phyloP scores from a whole-genome alignment of 2,329 filamentous ascomycete species.

The Colletotrichum sp. region DNA sequence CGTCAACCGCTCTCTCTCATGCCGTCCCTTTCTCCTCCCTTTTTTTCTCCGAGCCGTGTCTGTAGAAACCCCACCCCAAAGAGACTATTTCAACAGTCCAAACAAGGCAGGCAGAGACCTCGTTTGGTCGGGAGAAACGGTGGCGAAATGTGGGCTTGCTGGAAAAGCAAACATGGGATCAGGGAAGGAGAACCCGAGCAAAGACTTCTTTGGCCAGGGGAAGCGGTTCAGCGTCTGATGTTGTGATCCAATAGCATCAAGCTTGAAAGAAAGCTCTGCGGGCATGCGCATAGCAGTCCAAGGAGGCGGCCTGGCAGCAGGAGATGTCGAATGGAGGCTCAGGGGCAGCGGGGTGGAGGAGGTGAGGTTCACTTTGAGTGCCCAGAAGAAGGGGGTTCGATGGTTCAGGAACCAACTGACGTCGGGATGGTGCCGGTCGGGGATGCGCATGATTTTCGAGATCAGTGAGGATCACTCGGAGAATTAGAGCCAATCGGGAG shows the following conservation, averaged over 20 bases:
- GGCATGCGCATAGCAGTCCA: neutral
- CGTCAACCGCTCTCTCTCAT: neutral
- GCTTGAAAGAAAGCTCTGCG: neutral
- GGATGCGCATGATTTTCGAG: constrained; percentile 16
- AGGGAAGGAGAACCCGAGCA: neutral
- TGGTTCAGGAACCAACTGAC: neutral
- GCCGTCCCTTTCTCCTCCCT: constrained; percentile 4
- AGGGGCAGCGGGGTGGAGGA: constrained; percentile 15
- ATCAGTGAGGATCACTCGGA: constrained; percentile 16
- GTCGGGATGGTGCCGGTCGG: constrained; percentile 5
- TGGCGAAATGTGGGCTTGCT: neutral
- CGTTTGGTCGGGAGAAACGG: neutral
- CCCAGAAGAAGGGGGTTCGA: constrained; percentile 15
- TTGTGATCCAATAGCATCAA: constrained; percentile 3
- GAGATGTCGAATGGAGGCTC: constrained; percentile 13
- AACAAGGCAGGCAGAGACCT: neutral
- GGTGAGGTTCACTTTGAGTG: constrained; percentile 21
- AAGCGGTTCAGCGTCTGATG: neutral
- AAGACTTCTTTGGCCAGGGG: neutral
- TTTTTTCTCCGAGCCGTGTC: neutral
- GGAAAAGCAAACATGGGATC: neutral
- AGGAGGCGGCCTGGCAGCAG: neutral
- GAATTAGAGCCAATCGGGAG: constrained; percentile 12
- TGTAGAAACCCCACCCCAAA: neutral
- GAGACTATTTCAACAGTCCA: neutral